phyloP scores from a whole-genome alignment of 2,329 filamentous ascomycete species.

The Xylaria sp. region DNA sequence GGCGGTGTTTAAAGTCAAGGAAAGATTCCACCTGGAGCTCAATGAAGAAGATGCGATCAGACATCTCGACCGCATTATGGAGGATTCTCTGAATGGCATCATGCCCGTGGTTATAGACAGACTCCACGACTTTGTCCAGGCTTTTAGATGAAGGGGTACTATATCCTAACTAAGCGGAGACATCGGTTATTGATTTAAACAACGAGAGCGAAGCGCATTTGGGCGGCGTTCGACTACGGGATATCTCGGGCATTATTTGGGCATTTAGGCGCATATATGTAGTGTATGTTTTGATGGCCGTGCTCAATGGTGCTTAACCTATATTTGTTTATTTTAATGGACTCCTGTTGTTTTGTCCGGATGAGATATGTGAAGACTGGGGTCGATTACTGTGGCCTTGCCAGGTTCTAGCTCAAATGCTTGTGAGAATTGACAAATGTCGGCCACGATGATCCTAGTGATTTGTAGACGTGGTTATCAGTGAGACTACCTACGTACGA shows the following conservation, averaged over 20 bases:
- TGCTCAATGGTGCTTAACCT: conserved; percentile 1
- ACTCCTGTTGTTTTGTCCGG: not conserved
- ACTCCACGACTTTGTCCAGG: conserved; percentile 92
- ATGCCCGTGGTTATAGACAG: conserved; percentile 96
- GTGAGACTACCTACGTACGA: not conserved
- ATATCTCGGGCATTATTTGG: conserved; percentile 8
- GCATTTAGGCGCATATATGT: conserved; percentile 3
- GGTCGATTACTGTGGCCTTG: not conserved
- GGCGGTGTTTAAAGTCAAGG: conserved; percentile 92
- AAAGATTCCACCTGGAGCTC: conserved; percentile 91
- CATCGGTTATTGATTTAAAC: not conserved
- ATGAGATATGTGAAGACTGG: not conserved
- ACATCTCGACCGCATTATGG: conserved; percentile 88
- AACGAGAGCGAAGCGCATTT: conserved; percentile 14
- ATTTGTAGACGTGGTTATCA: not conserved
- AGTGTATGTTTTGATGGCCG: conserved; percentile 7
- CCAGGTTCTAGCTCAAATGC: not conserved
- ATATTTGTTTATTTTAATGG: conserved; percentile 13
- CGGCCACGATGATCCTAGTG: conserved; percentile 3
- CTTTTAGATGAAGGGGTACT: conserved; percentile 70
- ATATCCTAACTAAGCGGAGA: not conserved
- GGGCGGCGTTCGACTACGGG: conserved; percentile 26
- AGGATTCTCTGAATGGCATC: conserved; percentile 88
- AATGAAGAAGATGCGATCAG: conserved; percentile 91
- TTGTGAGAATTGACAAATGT: not conserved